phyloP scores from a whole-genome alignment of 352 stramenopile species.

The Halophytophthora polymorphica region DNA sequence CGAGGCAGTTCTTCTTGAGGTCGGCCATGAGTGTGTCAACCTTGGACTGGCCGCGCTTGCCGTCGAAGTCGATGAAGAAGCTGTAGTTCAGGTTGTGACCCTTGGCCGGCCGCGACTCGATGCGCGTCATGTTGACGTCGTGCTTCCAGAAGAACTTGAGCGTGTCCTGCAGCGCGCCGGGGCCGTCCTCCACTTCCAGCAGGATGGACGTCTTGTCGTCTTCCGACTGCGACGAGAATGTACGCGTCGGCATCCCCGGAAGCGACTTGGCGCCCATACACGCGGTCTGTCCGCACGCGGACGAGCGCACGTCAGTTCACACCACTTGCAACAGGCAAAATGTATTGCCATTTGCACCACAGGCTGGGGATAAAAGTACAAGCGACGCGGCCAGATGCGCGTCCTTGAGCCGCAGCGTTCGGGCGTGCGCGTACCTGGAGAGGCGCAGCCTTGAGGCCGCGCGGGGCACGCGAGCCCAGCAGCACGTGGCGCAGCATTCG shows the following conservation, averaged over 20 bases:
- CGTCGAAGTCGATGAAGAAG: slow-evolving; percentile 94
- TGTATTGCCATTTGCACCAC: too few species aligned
- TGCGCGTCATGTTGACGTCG: slow-evolving; percentile 96
- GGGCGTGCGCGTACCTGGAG: too few species aligned
- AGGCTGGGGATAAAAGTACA: too few species aligned
- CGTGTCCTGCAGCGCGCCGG: slow-evolving; percentile 92
- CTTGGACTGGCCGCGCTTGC: slow-evolving; percentile 65
- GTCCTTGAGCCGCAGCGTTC: too few species aligned
- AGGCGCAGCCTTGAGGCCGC: too few species aligned
- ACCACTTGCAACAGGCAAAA: too few species aligned
- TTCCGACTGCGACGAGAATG: slow-evolving; percentile 26
- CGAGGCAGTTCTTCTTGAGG: slow-evolving; percentile 83
- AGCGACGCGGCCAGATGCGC: too few species aligned
- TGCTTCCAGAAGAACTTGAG: slow-evolving; percentile 97
- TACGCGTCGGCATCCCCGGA: slow-evolving; percentile 3
- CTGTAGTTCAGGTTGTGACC: slow-evolving; percentile 81
- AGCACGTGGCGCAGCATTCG: too few species aligned
- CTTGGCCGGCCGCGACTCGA: slow-evolving; percentile 93
- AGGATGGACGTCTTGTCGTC: slow-evolving; percentile 75
- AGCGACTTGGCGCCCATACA: slow-evolving; percentile 3
- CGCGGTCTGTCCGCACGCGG: too few species aligned
- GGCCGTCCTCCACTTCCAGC: slow-evolving; percentile 69
- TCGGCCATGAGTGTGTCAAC: slow-evolving; percentile 88
- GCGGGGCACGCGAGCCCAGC: too few species aligned
- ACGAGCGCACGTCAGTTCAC: too few species aligned